Evolutionary conservation across 768 basidiomycete genomes (phyloP).

Genomic region (Termitomyces sp.): DNA sequence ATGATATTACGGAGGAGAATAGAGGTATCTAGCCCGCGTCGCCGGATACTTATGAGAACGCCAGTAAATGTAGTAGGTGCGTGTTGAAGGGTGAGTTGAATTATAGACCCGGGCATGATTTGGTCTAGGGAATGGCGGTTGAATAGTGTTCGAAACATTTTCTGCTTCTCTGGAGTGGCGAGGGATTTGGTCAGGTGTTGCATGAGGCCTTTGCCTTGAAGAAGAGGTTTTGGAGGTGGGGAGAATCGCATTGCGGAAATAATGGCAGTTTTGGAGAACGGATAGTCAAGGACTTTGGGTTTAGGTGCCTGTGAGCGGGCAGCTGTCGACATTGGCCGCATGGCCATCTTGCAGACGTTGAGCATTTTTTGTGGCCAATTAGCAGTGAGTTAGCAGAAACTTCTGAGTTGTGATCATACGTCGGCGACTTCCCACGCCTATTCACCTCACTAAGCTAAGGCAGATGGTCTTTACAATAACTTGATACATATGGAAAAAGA

Average conservation of each 20-base stretch:
- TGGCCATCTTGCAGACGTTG: conserved; percentile 31
- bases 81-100: conserved; percentile 74
- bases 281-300: conserved; percentile 36
- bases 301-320: conserved; percentile 23
- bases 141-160: conserved; percentile 68
- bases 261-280: conserved; percentile 71
- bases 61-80: conserved; percentile 86
- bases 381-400: conserved; percentile 1
- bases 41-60: conserved; percentile 78
- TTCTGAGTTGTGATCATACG: not conserved
- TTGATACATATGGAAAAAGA: not conserved
- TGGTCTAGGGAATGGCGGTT: conserved; percentile 63
- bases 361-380: too few relatives aligned
- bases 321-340: conserved; percentile 44
- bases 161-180: conserved; percentile 64
- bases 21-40: conserved; percentile 84
- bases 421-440: conserved; percentile 4
- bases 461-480: conserved; percentile 5
- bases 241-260: conserved; percentile 42
- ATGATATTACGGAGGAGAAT: conserved; percentile 88
- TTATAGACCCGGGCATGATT: conserved; percentile 79
- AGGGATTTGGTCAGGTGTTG: conserved; percentile 63
- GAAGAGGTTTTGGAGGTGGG: conserved; percentile 43
- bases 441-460: not conserved
- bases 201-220: conserved; percentile 77